These are phyloP conservation scores for Globisporangium splendens DNA, from an alignment of 352 stramenopile species.

Conservation along the genomic window DNA sequence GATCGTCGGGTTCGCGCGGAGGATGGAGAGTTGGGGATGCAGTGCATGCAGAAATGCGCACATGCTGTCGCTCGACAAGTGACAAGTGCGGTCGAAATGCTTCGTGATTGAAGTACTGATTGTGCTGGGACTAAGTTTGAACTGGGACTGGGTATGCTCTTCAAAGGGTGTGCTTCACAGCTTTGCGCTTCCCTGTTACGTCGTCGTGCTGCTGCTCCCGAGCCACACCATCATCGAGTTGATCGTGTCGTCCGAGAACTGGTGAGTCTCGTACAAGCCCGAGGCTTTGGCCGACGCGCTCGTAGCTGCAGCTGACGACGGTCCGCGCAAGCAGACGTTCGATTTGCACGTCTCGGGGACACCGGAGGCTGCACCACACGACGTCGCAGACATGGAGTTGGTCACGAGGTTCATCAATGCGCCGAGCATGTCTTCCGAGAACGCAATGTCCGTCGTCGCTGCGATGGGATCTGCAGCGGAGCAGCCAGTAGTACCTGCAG, in stretches of 20 bases:
- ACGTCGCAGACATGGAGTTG: slow-evolving; percentile 18
- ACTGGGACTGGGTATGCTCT: slow-evolving; percentile 7
- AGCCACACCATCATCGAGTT: slow-evolving; percentile 40
- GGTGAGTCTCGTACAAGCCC: slow-evolving; percentile 33
- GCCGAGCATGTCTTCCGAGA: slow-evolving; percentile 31
- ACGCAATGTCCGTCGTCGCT: slow-evolving; percentile 9
- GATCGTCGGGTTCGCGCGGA: too few species aligned
- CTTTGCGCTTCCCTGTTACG: background rate
- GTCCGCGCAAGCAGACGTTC: background rate
- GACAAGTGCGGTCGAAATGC: too few species aligned
- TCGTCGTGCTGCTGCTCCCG: slow-evolving; percentile 7
- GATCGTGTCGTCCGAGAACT: slow-evolving; percentile 51
- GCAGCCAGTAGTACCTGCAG: too few species aligned
- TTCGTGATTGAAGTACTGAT: background rate
- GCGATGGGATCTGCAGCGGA: background rate
- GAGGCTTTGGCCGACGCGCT: slow-evolving; percentile 5
- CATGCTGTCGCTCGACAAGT: too few species aligned
- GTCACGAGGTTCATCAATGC: slow-evolving; percentile 30
- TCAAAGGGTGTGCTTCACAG: background rate
- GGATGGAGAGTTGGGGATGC: too few species aligned
- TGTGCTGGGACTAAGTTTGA: background rate
- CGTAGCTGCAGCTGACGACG: background rate
- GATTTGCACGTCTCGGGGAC: background rate
- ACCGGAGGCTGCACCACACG: background rate
- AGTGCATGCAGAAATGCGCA: too few species aligned